Conservation (phyloP, 2,329 filamentous ascomycete genomes). For the Pleomassaria siparia region DNA sequence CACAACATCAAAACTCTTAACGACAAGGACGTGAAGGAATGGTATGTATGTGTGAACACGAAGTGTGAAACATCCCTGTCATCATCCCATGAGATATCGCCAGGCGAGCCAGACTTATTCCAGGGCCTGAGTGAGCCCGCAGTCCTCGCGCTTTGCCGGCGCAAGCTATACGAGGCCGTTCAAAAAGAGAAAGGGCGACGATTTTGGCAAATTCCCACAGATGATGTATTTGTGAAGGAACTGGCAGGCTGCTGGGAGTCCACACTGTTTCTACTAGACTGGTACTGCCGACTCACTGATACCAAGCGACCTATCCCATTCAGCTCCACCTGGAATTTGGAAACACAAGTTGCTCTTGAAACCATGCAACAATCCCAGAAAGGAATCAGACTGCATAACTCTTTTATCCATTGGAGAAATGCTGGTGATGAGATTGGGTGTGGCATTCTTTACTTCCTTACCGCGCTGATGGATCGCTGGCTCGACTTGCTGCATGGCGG, state of each 20-base stretch:
- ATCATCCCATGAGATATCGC: constrained; percentile 34
- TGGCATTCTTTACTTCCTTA: constrained; percentile 56
- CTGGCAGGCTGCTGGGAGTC: constrained; percentile 56
- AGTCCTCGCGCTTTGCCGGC: constrained; percentile 51
- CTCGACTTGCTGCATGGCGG: constrained; percentile 51
- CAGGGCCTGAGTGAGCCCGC: constrained; percentile 52
- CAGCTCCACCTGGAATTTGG: constrained; percentile 61
- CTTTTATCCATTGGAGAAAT: constrained; percentile 61
- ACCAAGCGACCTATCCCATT: constrained; percentile 55
- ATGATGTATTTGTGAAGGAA: constrained; percentile 51
- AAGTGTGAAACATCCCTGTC: constrained; percentile 22
- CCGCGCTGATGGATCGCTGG: constrained; percentile 60
- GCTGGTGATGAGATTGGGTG: constrained; percentile 58
- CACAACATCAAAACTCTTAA: constrained; percentile 52
- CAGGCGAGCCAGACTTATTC: constrained; percentile 40
- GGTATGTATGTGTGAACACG: constrained; percentile 46
- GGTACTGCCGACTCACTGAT: constrained; percentile 54
- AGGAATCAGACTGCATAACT: constrained; percentile 58
- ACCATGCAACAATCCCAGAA: constrained; percentile 57
- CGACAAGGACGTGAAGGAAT: constrained; percentile 54
- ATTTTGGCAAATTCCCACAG: constrained; percentile 46
- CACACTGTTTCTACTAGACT: constrained; percentile 57
- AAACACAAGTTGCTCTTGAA: constrained; percentile 57
- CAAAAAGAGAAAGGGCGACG: constrained; percentile 47
- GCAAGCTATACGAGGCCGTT: constrained; percentile 50